These are phyloP conservation scores for Seiridium unicorne DNA, from an alignment of 2,329 filamentous ascomycete species.

Conservation along the genomic window DNA sequence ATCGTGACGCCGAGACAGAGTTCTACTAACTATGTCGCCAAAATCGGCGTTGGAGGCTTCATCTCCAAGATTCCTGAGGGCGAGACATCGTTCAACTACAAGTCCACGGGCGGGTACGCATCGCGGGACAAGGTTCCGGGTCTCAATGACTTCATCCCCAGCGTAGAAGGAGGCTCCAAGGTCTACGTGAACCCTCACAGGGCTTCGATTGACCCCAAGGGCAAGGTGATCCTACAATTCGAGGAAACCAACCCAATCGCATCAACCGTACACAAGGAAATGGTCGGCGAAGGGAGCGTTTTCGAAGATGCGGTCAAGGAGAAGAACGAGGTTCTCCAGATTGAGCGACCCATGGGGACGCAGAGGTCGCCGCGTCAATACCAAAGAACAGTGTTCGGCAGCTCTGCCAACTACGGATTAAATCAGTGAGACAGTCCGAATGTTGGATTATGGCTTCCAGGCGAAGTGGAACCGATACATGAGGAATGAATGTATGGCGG, in stretches of 20 bases:
- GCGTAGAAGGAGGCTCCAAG: conserved; percentile 52
- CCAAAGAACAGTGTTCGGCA: background rate
- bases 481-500: background rate
- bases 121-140: conserved; percentile 13
- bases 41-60: conserved; percentile 56
- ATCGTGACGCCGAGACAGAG: conserved; percentile 43
- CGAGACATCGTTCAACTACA: conserved; percentile 40
- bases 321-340: background rate
- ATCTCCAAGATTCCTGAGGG: conserved; percentile 40
- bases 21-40: conserved; percentile 29
- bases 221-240: conserved; percentile 46
- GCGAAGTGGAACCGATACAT: background rate
- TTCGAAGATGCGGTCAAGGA: conserved; percentile 10
- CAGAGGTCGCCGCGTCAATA: background rate
- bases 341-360: background rate
- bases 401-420: background rate
- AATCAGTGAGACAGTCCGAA: background rate
- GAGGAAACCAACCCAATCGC: conserved; percentile 32
- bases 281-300: conserved; percentile 6
- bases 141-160: conserved; percentile 43
- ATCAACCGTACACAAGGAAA: conserved; percentile 14
- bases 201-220: conserved; percentile 47
- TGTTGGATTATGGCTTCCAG: too few relatives aligned
- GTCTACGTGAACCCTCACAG: conserved; percentile 44
- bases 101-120: background rate